Base-by-base conservation (phyloP, 225 moss, liverwort and hornwort genomes). In the Polytrichum formosum region DNA sequence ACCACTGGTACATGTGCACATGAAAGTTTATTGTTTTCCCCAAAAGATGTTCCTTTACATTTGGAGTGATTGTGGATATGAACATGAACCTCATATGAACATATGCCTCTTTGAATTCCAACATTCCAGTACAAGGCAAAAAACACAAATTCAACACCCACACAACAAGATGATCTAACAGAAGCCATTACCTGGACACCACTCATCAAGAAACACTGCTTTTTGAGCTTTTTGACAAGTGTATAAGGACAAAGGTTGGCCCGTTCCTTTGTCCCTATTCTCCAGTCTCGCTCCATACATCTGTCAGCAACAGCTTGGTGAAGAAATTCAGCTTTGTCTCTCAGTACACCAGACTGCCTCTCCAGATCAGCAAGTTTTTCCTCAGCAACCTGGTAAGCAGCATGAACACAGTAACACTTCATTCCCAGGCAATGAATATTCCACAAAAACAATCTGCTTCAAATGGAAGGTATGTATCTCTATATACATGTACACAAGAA, bases 171-270 rank as follows among this genome's bases (percentile, higher is more conserved):
- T 46, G 46, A 46, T 46, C 46, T 46, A 46, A 46, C 46, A 46
- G 46, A 16, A 46, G 46, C 18, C 28, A 76, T 66, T 72, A 87
- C 84, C 87, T 79, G 81, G 68, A 81, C 58, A 73, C 81, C 79
- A 18, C 63, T 73, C 13, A 84, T 77, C 64, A 84, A 72, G 65
- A 79, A 75, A n/a, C 56, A 87, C 68, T 70, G 70, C 54, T 71
- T 87, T 46, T 68, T 77, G 23, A 81, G 73, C 63, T 77, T 77
- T 64, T 23, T 60, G 54, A 75, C 58, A 54, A 70, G 77, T 56
- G 68, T 46, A 30, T 79, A 59, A 6, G 79, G 72, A 69, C 71
- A 55, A 26, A 73, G 71, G 61, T 20, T 68, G 66, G 68, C 62
- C 55, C 28, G 18, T 28, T 33, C 6, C 37, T 35, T 66, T 55